phyloP scores from a whole-genome alignment of 768 basidiomycete species.

The Podaxis mareebaensis region DNA sequence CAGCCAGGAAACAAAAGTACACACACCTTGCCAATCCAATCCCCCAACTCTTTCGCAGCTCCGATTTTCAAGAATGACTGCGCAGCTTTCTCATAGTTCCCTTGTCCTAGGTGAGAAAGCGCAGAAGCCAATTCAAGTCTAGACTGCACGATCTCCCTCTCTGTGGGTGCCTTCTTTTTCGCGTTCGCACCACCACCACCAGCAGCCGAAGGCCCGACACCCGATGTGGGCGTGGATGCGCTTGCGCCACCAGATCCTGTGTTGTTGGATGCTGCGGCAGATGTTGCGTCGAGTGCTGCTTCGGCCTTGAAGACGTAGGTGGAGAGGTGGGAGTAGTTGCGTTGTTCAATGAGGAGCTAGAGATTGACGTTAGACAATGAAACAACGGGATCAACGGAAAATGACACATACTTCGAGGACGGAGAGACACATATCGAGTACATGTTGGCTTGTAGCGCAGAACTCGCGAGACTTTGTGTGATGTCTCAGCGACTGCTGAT shows the following conservation, averaged over 20 bases:
- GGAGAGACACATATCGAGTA: conserved; percentile 90
- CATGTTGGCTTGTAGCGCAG: conserved; percentile 86
- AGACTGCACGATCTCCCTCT: conserved; percentile 68
- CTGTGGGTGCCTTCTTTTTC: conserved; percentile 49
- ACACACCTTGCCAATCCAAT: conserved; percentile 75
- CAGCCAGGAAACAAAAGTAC: not conserved
- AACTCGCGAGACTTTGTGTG: conserved; percentile 93
- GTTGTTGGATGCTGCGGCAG: conserved; percentile 28
- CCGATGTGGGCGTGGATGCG: conserved; percentile 18
- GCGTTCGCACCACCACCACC: conserved; percentile 23
- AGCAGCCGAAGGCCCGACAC: conserved; percentile 23
- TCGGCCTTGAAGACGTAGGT: conserved; percentile 99
- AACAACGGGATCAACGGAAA: conserved; percentile 4
- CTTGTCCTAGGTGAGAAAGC: conserved; percentile 70
- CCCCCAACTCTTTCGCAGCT: conserved; percentile 61
- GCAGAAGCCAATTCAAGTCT: conserved; percentile 84
- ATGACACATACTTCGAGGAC: conserved; percentile 63
- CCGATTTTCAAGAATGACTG: conserved; percentile 69
- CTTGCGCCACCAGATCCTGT: conserved; percentile 18
- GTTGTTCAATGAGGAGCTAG: conserved; percentile 82
- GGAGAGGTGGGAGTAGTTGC: conserved; percentile 81
- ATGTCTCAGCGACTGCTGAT: conserved; percentile 69
- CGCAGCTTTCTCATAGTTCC: conserved; percentile 82
- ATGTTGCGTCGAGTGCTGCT: conserved; percentile 73
- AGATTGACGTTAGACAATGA: not conserved